A percentile compares a stretch with the other conserved stretches of the same genome.
These are phyloP conservation scores for Alternaria sp. DNA, from an alignment of 2,329 filamentous ascomycete species.

Conservation along the genomic window DNA sequence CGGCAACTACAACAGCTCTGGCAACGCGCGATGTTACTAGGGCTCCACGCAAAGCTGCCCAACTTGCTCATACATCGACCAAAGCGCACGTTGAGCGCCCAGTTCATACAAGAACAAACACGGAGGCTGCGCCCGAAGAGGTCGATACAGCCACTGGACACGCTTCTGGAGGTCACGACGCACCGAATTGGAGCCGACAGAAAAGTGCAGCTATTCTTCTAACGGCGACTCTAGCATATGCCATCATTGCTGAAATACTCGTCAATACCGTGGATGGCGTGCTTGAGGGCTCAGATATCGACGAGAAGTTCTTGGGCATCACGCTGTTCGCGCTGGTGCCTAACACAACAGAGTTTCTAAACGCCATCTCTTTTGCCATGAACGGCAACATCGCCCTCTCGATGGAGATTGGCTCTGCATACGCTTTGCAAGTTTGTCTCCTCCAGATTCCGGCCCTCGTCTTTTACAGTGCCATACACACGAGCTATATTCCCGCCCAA, in stretches of 20 bases:
- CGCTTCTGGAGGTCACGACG: slow-evolving; percentile 77
- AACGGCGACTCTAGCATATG: slow-evolving; percentile 88
- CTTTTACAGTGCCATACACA: slow-evolving; percentile 84
- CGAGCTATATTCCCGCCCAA: slow-evolving; percentile 62
- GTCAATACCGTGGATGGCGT: slow-evolving; percentile 99
- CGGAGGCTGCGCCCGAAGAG: slow-evolving; percentile 62
- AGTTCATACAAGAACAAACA: slow-evolving; percentile 50
- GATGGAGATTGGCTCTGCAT: slow-evolving; percentile 98
- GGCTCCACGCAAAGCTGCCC: slow-evolving; percentile 61
- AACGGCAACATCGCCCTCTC: slow-evolving; percentile 98
- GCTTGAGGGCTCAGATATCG: slow-evolving; percentile 85
- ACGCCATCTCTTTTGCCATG: slow-evolving; percentile 99
- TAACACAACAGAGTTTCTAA: slow-evolving; percentile 98
- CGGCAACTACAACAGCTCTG: slow-evolving; percentile 87
- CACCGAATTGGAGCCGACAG: slow-evolving; percentile 94
- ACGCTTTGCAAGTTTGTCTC: slow-evolving; percentile 94
- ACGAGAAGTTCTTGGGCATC: slow-evolving; percentile 97
- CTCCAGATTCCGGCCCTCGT: slow-evolving; percentile 94
- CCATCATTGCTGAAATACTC: slow-evolving; percentile 95
- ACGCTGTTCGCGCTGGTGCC: slow-evolving; percentile 96
- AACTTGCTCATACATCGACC: slow-evolving; percentile 48
- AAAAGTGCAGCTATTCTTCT: slow-evolving; percentile 93
- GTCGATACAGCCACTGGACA: slow-evolving; percentile 55
- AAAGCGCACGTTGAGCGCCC: slow-evolving; percentile 52
- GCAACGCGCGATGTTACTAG: slow-evolving; percentile 79